Conservation (phyloP, 192 early-diverging fungal genomes). For the Linnemannia hyalina region DNA sequence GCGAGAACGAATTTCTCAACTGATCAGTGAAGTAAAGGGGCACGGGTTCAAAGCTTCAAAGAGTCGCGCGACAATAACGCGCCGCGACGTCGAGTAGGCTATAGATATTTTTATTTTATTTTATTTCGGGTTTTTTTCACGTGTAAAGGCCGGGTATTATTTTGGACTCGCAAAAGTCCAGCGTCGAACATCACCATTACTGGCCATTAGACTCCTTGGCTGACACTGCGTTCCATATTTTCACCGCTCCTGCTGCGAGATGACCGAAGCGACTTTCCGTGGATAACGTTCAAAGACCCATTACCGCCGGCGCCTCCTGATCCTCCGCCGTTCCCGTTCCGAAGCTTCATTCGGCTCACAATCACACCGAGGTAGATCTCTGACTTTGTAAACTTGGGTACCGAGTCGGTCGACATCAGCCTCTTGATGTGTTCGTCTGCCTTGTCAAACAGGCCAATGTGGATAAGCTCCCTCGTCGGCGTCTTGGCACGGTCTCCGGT, state of each 20-base stretch:
- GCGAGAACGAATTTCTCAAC: too few relatives aligned
- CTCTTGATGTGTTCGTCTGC: conserved; percentile 78
- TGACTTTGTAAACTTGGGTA: conserved; percentile 80
- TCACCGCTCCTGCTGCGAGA: not conserved
- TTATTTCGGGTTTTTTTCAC: too few relatives aligned
- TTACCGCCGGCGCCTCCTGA: not conserved
- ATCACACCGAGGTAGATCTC: conserved; percentile 60
- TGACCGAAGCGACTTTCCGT: not conserved
- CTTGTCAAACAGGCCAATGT: conserved; percentile 65
- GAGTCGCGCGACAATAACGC: not conserved
- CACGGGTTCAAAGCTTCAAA: too few relatives aligned
- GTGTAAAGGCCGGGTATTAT: not conserved
- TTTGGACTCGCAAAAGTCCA: not conserved
- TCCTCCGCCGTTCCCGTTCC: not conserved
- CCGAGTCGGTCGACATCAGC: conserved; percentile 81
- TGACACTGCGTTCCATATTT: conserved; percentile 1
- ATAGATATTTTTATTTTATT: not conserved
- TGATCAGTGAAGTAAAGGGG: too few relatives aligned
- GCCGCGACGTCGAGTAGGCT: not conserved
- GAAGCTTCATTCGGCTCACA: conserved; percentile 46
- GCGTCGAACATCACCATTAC: not conserved
- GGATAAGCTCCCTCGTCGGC: conserved; percentile 30
- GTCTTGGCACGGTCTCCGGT: not conserved
- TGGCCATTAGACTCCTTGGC: not conserved
- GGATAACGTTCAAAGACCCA: not conserved